phyloP scores from a whole-genome alignment of 768 basidiomycete species.

The Boletales sp. region DNA sequence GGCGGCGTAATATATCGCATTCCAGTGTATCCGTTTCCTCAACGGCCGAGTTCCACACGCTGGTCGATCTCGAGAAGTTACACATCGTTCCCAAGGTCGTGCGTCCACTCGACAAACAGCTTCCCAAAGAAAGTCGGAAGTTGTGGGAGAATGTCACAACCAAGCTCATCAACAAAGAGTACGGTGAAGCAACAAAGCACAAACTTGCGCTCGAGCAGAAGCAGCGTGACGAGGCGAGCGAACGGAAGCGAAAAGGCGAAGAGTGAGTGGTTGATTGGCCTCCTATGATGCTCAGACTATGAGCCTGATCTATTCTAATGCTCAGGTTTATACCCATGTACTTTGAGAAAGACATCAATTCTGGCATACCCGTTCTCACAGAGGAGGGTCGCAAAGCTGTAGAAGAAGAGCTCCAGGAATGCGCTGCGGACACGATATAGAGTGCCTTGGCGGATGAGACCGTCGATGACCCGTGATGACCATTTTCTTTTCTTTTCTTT shows the following conservation, averaged over 20 bases:
- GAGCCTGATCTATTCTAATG: not conserved
- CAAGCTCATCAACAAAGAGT: conserved; percentile 78
- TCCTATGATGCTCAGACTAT: not conserved
- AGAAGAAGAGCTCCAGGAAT: conserved; percentile 58
- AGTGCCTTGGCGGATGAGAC: not conserved
- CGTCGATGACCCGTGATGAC: conserved; percentile 11
- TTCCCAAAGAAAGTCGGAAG: conserved; percentile 75
- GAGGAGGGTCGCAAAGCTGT: conserved; percentile 66
- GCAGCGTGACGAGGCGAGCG: conserved; percentile 86
- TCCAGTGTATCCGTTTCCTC: conserved; percentile 45
- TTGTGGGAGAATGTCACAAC: conserved; percentile 86
- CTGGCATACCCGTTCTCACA: conserved; percentile 68
- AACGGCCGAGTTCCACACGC: conserved; percentile 52
- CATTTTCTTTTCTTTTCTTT: not conserved
- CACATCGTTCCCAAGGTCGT: conserved; percentile 78
- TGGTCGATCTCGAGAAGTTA: conserved; percentile 76
- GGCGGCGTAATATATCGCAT: conserved; percentile 56
- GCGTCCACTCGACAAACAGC: conserved; percentile 76
- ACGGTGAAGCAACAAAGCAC: conserved; percentile 83
- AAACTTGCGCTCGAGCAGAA: conserved; percentile 91
- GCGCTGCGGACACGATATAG: conserved; percentile 11
- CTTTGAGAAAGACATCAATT: conserved; percentile 66
- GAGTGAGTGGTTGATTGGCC: conserved; percentile 52
- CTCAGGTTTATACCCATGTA: conserved; percentile 68
- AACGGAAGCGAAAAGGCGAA: conserved; percentile 75